Evolutionary conservation across 768 basidiomycete genomes (phyloP), one percentile per base, ranked within the genome.

Genomic region (Lactarius trivialis): DNA sequence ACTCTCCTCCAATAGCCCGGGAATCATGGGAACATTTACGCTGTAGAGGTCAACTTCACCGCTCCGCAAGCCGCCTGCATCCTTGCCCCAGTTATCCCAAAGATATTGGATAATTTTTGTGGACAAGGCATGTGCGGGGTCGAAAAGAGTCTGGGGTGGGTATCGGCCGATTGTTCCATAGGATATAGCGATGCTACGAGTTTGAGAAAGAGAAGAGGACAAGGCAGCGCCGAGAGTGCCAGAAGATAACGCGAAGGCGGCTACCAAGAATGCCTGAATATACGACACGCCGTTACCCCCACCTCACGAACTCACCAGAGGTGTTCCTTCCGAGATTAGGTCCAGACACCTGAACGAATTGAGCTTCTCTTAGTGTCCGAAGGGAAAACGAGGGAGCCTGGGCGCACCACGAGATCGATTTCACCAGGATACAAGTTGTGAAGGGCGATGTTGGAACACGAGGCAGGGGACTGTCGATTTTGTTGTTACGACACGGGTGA

Each of bases 221-320:
- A 98, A 77, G 17, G 95, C 89, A 3, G 93, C 94, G 41, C 95
- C 95, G 65, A 98, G 79, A 2, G 95, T 98, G 2, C 95, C 95
- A 32, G 91, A 94, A 1, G 93, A 93, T 48, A 98, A 79, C 3
- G 89, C 81, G 72, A 94, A 93, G 1, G 93, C 93, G 39, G 91
- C 90, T 85, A 51, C 17, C 53, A 21, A 56, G 14, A 26, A 14
- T 4, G n/a, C n/a, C 15, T 53, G 61, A 41, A 54, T 32, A 51
- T 26, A 36, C 28, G 32, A 52, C 26, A 24, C 56, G 50, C 56
- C 65, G 51, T 7, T 21, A 5, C 9, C 53, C 54, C 26, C 24
- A n/a, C 30, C 24, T 15, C 43, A 24, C 24, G 43, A 48, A 72
- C 81, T 56, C 67, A 88, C 91, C 77, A 62, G 91, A 91, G 17